A percentile compares a stretch with the other conserved stretches of the same genome.
These are phyloP conservation scores for Fabrea salina DNA, from an alignment of 169 alveolate genomes.

Conservation along the genomic window DNA sequence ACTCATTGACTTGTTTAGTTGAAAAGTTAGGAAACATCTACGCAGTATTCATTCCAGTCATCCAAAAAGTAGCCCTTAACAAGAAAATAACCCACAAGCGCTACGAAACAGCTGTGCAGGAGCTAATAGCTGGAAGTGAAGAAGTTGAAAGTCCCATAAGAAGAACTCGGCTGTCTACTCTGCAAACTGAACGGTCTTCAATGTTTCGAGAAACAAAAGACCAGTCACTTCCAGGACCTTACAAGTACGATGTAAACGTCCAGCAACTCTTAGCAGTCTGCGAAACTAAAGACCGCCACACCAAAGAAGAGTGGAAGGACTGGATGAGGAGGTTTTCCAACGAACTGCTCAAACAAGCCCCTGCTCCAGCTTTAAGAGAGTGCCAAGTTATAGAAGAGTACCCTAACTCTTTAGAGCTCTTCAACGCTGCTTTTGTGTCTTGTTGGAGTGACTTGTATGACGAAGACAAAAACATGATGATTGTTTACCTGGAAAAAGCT, in stretches of 20 bases:
- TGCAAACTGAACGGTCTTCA: not conserved
- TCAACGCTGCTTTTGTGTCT: conserved; percentile 82
- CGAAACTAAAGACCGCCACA: conserved; percentile 64
- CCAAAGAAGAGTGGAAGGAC: conserved; percentile 85
- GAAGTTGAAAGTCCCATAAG: conserved; percentile 4
- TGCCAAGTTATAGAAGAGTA: conserved; percentile 84
- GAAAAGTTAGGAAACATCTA: not conserved
- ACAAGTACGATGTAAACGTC: conserved; percentile 13
- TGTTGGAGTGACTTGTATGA: conserved; percentile 81
- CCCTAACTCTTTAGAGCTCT: conserved; percentile 82
- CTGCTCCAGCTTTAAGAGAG: conserved; percentile 71
- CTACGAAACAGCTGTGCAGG: conserved; percentile 27
- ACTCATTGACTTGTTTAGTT: not conserved
- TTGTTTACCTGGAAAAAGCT: conserved; percentile 62
- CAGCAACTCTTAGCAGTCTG: conserved; percentile 64
- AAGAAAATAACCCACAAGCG: not conserved
- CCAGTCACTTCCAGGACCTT: not conserved
- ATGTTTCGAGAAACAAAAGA: not conserved
- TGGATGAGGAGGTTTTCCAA: conserved; percentile 81
- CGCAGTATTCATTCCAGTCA: conserved; percentile 33
- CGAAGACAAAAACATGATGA: conserved; percentile 67
- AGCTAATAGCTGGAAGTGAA: conserved; percentile 24
- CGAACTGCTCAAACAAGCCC: conserved; percentile 73
- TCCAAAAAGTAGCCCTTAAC: conserved; percentile 9
- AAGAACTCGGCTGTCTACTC: not conserved